phyloP scores from a whole-genome alignment of 805 yeast species.

The Yamadazyma nakazawae region DNA sequence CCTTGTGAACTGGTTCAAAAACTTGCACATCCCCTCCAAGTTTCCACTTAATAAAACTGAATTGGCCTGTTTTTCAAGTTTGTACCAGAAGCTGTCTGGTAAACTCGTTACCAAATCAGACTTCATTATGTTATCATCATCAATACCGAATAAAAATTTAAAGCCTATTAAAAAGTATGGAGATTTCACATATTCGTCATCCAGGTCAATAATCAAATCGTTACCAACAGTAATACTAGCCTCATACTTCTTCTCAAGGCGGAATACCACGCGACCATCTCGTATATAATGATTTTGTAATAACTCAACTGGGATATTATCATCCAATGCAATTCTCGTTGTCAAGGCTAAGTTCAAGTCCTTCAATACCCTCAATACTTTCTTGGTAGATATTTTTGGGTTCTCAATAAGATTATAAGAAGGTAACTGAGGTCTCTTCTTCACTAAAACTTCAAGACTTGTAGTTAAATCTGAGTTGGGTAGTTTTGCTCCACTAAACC shows the following conservation, averaged over 20 bases:
- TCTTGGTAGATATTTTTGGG: constrained; percentile 48
- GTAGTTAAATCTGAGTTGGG: constrained; percentile 91
- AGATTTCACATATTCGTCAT: constrained; percentile 43
- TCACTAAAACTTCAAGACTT: constrained; percentile 76
- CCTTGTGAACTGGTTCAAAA: constrained; percentile 58
- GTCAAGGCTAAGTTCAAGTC: constrained; percentile 72
- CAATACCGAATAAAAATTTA: constrained; percentile 54
- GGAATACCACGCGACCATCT: constrained; percentile 74
- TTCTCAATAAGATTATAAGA: constrained; percentile 55
- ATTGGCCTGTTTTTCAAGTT: constrained; percentile 57
- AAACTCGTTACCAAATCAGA: constrained; percentile 26
- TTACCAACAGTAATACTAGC: constrained; percentile 68
- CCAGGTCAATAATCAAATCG: constrained; percentile 44
- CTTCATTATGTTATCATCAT: constrained; percentile 32
- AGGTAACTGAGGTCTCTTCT: constrained; percentile 74
- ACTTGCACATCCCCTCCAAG: constrained; percentile 51
- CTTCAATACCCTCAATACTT: constrained; percentile 57
- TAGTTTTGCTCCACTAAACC: constrained; percentile 81
- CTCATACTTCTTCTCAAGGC: constrained; percentile 62
- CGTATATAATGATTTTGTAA: constrained; percentile 54
- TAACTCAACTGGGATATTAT: constrained; percentile 63
- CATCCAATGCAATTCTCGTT: constrained; percentile 67
- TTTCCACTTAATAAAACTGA: constrained; percentile 45
- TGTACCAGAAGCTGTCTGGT: constrained; percentile 30
- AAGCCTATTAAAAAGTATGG: constrained; percentile 80